Base-by-base conservation (phyloP, 2,329 filamentous ascomycete genomes). In the Aspergillus pseudoviridinutans region DNA sequence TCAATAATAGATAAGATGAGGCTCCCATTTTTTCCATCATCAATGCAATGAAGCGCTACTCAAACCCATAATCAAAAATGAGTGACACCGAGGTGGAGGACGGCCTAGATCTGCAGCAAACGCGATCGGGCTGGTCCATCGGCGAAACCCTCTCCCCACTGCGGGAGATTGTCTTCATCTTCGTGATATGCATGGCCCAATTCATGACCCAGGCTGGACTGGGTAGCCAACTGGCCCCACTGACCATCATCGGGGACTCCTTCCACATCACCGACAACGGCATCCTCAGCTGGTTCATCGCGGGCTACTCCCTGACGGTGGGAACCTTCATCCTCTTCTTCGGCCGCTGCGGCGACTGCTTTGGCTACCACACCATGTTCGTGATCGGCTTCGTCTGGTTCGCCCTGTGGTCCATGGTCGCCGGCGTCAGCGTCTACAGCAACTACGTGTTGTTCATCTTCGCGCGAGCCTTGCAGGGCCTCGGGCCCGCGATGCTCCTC, bases 401-500 rank as follows among this genome's bases (percentile, higher is more conserved):
- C 51, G 58, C 62, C 1, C 1, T 71, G n/a, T 68, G 63, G 64
- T 66, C 66, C 4, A 55, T 71, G n/a, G 46, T 73, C 22, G 63
- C 63, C 9, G 71, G 71, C 5, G 49, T 71, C n/a, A 57, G 56
- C 28, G 65, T 72, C 50, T 71, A 66, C 49, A 63, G 61, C 9
- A 63, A 81, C 27, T 2, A 71, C 77, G 68, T 73, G 1, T 66
- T 80, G 8, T 82, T 82, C 62, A 72, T 80, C 62, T 70, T 79
- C 35, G 74, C 75, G 27, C 75, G 83, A 14, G 80, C 78, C 0
- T 66, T 84, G 2, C 83, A 85, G 59, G 83, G 70, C 2, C 63
- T 74, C 1, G 87, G 86, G 0, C 83, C 85, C 0, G 84, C 85
- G 1, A 74, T 89, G n/a, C 73, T 80, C 3, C 72, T 89, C 27